phyloP scores from a whole-genome alignment of 2,329 filamentous ascomycete species.

The Apiospora hydei region DNA sequence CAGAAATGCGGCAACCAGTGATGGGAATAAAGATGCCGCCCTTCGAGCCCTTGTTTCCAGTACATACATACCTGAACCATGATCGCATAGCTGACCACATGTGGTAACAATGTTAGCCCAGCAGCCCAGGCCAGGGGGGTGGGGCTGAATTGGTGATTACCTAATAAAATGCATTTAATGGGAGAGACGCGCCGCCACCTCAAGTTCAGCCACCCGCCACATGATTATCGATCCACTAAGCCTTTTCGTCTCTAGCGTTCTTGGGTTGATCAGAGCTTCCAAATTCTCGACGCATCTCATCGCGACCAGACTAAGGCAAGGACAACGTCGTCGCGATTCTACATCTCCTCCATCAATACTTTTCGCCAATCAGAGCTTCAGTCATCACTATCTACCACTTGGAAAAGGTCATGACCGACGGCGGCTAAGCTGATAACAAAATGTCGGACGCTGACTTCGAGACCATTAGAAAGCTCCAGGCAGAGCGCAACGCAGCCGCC shows the following conservation, averaged over 20 bases:
- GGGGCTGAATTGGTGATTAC: not conserved
- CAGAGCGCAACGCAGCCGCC: conserved; percentile 86
- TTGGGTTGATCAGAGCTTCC: not conserved
- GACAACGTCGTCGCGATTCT: not conserved
- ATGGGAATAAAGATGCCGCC: not conserved
- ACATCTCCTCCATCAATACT: conserved; percentile 6
- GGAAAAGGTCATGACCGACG: conserved; percentile 29
- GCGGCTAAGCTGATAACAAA: conserved; percentile 40
- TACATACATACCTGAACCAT: not conserved
- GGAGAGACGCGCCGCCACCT: not conserved
- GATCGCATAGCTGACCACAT: too few relatives aligned
- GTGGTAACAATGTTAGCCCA: not conserved
- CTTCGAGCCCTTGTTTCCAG: not conserved
- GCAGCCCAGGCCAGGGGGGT: not conserved
- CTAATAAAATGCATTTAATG: not conserved
- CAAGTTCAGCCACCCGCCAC: conserved; percentile 1
- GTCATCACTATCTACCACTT: not conserved
- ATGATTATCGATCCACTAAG: not conserved
- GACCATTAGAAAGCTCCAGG: conserved; percentile 84
- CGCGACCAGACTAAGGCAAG: not conserved
- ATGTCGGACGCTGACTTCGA: conserved; percentile 88
- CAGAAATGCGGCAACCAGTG: not conserved
- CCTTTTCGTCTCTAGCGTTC: conserved; percentile 3
- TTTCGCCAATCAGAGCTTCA: not conserved
- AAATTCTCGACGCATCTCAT: conserved; percentile 17